phyloP scores from a whole-genome alignment of 2,329 filamentous ascomycete genomes.

The Penicillium griseofulvum region DNA sequence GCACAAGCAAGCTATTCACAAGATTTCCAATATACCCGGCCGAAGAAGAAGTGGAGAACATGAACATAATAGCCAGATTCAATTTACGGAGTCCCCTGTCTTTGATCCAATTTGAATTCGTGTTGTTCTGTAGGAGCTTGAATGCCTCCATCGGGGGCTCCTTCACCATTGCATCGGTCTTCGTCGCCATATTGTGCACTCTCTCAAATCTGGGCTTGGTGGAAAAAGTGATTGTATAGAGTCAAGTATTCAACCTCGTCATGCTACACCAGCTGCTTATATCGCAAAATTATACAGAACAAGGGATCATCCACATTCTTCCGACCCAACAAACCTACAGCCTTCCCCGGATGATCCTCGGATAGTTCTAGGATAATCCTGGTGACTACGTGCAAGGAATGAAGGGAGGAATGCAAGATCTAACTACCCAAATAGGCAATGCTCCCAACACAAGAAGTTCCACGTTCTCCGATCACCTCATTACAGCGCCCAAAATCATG shows the following conservation, averaged over 20 bases:
- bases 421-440: not conserved
- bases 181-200: not conserved
- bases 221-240: not conserved
- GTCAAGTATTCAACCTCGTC: not conserved
- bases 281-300: constrained; percentile 14
- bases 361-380: not conserved
- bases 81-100: constrained; percentile 22
- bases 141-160: constrained; percentile 14
- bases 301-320: constrained; percentile 27
- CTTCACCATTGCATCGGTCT: constrained; percentile 6
- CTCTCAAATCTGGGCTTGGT: not conserved
- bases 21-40: constrained; percentile 24
- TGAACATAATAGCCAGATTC: constrained; percentile 21
- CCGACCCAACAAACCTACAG: not conserved
- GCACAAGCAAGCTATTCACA: constrained; percentile 22
- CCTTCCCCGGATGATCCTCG: not conserved
- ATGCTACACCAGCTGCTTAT: constrained; percentile 1
- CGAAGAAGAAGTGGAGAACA: constrained; percentile 19
- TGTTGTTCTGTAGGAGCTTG: constrained; percentile 19
- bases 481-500: not conserved
- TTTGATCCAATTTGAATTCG: constrained; percentile 20
- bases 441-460: not conserved
- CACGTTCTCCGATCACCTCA: not conserved
- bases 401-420: constrained; percentile 24
- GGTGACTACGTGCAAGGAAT: constrained; percentile 15